Base-by-base conservation (phyloP, 2,329 filamentous ascomycete species). In the Ustilaginoidea virens region DNA sequence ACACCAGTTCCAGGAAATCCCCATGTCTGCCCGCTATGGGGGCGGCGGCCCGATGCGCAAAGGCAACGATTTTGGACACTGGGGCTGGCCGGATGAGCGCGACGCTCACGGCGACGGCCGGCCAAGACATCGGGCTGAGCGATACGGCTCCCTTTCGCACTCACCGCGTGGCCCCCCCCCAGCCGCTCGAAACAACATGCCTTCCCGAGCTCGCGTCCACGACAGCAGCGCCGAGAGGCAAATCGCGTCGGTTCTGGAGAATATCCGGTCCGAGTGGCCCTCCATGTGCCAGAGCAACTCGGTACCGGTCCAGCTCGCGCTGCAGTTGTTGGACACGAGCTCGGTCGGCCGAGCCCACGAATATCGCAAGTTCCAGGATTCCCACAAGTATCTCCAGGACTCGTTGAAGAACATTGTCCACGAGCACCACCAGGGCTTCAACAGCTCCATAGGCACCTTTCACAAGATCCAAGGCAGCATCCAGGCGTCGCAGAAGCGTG, bases 391-490 rank as follows among this genome's bases (percentile, higher is more conserved):
- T 48, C 69, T 98, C n/a, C 86, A 98, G 49, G 78, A 79, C 42
- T 86, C 87, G 7, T 64, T 98, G 33, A 94, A 93, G 53, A 74
- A 76, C 19, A 93, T 98, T 43, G 90, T 98, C 16, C 93, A 98
- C 52, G 87, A 98, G 57, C 87, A 98, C 48, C 87, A 98, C 48
- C 90, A 98, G 53, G 92, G 90, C 26, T 98, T 98, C 66, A 98
- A 96, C 57, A 93, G 83, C 53, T 94, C 87, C 28, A 96, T 98
- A 38, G 90, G 87, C 52, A 96, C 87, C 13, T 98, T 96, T 48
- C 92, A 98, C 61, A 94, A 92, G 55, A 98, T 98, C 36, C 90
- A 98, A 52, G 74, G 76, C 29, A 93, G 83, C 54, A 90, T 98
- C 39, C 80, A 87, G 44, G 65, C 72, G 28, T 93, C 85, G 11